Conservation (phyloP, 2,329 filamentous ascomycete species). For the Trichoderma hamatum region DNA sequence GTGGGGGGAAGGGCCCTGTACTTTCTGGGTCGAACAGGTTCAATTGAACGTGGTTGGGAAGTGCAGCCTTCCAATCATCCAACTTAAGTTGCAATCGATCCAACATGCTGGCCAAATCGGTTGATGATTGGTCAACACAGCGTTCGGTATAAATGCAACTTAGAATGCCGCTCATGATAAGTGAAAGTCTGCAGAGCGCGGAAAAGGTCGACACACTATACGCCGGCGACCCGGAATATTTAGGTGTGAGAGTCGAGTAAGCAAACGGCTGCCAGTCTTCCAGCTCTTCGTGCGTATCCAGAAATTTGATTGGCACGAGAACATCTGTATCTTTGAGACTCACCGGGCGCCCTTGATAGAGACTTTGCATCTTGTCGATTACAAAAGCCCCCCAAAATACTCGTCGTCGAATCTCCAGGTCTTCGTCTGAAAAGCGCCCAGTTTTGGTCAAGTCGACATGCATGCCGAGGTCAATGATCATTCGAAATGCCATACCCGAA, state of each 20-base stretch:
- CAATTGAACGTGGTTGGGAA: too few species aligned
- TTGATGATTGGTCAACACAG: too few species aligned
- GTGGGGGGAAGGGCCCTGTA: too few species aligned
- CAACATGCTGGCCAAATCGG: too few species aligned
- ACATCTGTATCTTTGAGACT: slow-evolving; percentile 32
- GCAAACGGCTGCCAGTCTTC: slow-evolving; percentile 25
- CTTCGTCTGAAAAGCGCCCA: slow-evolving; percentile 31
- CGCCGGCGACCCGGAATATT: slow-evolving; percentile 1
- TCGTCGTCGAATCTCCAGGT: slow-evolving; percentile 37
- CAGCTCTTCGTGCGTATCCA: slow-evolving; percentile 35
- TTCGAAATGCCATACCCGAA: slow-evolving; percentile 45
- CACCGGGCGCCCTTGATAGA: slow-evolving; percentile 38
- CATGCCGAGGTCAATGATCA: slow-evolving; percentile 46
- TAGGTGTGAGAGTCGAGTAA: not conserved
- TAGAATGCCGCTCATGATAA: too few species aligned
- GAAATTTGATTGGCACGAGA: slow-evolving; percentile 30
- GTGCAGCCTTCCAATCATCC: too few species aligned
- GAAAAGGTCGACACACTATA: slow-evolving; percentile 33
- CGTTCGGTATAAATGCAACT: too few species aligned
- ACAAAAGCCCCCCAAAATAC: slow-evolving; percentile 42
- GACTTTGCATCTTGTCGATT: slow-evolving; percentile 37
- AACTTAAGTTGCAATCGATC: too few species aligned
- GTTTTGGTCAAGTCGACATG: slow-evolving; percentile 41
- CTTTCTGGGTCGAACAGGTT: too few species aligned
- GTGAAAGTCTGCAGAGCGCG: too few species aligned